Evolutionary conservation across 164 flowering plant species (phyloP), one percentile per base, ranked within the genome.

Genomic region (Amborella trichopoda): DNA sequence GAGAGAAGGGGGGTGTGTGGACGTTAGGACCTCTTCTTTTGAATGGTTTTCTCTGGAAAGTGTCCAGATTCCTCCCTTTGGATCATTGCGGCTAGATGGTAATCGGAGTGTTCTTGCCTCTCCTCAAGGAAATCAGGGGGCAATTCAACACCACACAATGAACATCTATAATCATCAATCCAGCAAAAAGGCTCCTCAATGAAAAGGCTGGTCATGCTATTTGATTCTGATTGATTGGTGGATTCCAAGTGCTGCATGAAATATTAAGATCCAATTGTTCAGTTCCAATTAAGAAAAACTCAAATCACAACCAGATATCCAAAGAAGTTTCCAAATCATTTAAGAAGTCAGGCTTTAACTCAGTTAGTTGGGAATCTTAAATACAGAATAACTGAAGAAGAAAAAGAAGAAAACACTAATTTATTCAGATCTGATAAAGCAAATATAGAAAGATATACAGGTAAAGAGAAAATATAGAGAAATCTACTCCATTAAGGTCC

Each of bases 91-190:
- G 99, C 96, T 47, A 80, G 58, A 68, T 91, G 96, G 58, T 78
- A 91, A 60, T 87, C 95, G 32, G 68, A 69, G 60, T 91, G 99
- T 43, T 91, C 87, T 67, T 71, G 93, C 54, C 99, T 84, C 66
- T 91, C 96, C 55, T 75, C 82, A 39, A 66, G 54, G 65, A 87
- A 91, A 52, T 60, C 53, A 5, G 73, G 69, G 28, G 96, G 99
- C 53, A 91, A 26, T 62, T 91, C 99, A 46, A 59, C 49, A 20
- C 95, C 99, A 66, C 96, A 87, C 19, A 84, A 8, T 1, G 88
- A 77, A 59, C 99, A 91, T 58, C 74, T 77, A 61, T 78, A 84
- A 42, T 69, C 86, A 61, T 87, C 68, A 53, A 80, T 49, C 99
- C 96, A 86, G 13, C 50, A 46, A 24, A 61, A 32, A 6, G 42